phyloP scores from a whole-genome alignment of 2,329 filamentous ascomycete genomes.

The Colletotrichum sp. region DNA sequence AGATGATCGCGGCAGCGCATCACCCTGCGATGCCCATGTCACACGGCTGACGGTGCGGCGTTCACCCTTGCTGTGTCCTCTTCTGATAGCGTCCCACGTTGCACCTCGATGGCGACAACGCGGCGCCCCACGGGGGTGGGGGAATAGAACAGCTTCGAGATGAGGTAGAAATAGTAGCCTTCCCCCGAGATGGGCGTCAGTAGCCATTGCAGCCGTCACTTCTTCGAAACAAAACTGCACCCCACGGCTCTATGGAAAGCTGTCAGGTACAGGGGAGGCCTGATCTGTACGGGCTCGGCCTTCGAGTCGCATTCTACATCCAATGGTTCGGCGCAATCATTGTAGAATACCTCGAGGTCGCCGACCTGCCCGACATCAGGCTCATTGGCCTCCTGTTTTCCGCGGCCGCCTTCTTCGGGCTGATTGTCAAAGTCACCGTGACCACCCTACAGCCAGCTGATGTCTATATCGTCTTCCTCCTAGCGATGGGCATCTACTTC shows the following conservation, averaged over 20 bases:
- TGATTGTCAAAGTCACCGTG: constrained; percentile 30
- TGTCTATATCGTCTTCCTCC: constrained; percentile 35
- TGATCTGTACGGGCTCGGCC: constrained; percentile 39
- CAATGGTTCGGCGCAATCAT: constrained; percentile 40
- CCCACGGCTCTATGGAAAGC: constrained; percentile 21
- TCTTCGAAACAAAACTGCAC: not conserved
- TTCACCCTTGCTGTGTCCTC: not conserved
- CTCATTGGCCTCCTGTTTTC: constrained; percentile 37
- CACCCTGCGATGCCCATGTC: not conserved
- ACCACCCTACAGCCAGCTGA: constrained; percentile 31
- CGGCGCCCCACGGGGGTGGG: not conserved
- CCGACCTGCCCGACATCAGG: constrained; percentile 31
- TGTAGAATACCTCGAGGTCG: constrained; percentile 33
- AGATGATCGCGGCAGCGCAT: not conserved
- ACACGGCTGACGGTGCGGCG: not conserved
- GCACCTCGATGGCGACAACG: not conserved
- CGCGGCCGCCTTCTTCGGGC: constrained; percentile 25
- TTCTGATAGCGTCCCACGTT: constrained; percentile 9
- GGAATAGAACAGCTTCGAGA: not conserved
- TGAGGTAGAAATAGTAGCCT: not conserved
- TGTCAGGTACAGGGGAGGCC: constrained; percentile 31
- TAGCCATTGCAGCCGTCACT: not conserved
- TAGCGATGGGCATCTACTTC: constrained; percentile 34
- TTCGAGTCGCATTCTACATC: constrained; percentile 38
- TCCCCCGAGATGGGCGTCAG: not conserved